phyloP scores from a whole-genome alignment of 495 filamentous ascomycete species.

The Entonaema liquescens region DNA sequence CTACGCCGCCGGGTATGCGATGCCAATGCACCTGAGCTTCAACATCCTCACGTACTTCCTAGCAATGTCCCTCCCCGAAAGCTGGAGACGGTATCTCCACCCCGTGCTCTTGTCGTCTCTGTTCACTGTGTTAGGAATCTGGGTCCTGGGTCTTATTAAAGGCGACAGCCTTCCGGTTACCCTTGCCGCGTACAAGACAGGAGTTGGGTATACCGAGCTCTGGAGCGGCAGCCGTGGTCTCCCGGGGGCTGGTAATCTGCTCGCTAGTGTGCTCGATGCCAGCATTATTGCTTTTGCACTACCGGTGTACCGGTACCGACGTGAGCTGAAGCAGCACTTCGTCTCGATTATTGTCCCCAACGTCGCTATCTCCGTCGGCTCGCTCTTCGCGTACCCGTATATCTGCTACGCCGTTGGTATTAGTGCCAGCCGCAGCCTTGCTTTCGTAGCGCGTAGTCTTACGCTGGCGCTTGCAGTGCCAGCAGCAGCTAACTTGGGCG shows the following conservation, averaged over 20 bases:
- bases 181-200: slow-evolving; percentile 55
- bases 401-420: slow-evolving; percentile 60
- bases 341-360: slow-evolving; percentile 59
- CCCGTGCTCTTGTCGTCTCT: slow-evolving; percentile 60
- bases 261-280: slow-evolving; percentile 59
- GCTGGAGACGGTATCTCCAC: slow-evolving; percentile 57
- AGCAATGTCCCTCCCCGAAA: slow-evolving; percentile 55
- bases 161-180: slow-evolving; percentile 45
- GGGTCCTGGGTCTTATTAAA: slow-evolving; percentile 54
- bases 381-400: slow-evolving; percentile 60
- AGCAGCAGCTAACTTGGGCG: slow-evolving; percentile 59
- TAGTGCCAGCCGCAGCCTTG: slow-evolving; percentile 52
- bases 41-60: slow-evolving; percentile 59
- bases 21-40: slow-evolving; percentile 61
- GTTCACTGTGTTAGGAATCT: slow-evolving; percentile 55
- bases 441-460: slow-evolving; percentile 60
- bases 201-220: slow-evolving; percentile 56
- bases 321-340: slow-evolving; percentile 58
- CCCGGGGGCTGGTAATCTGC: slow-evolving; percentile 62
- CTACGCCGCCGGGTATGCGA: slow-evolving; percentile 60
- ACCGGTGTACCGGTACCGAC: slow-evolving; percentile 63
- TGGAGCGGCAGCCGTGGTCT: slow-evolving; percentile 45
- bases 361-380: slow-evolving; percentile 53
- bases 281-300: slow-evolving; percentile 63
- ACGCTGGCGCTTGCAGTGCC: slow-evolving; percentile 63